Evolutionary conservation across 169 alveolate genomes (phyloP), one percentile per base, ranked within the genome.

Genomic region (Plasmodium chabaudi): DNA sequence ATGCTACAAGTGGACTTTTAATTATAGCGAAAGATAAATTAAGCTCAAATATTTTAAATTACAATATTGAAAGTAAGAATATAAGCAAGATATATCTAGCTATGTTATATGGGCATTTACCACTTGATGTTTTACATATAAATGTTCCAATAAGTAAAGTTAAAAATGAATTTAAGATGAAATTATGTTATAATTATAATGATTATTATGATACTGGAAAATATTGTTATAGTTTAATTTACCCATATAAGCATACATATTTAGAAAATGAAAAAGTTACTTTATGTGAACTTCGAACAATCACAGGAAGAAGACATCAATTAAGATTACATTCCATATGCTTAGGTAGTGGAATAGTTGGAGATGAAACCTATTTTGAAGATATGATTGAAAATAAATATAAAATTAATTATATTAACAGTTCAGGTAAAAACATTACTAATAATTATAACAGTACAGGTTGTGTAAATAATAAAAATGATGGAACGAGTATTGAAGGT

Each of bases 281-380:
- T 0, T 13, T 86, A 57, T 86, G 92, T 69, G 92, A 86, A 13
- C 77, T 86, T 23, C 17, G 92, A 47, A 86, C 92, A 17, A 17
- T 86, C 27, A 86, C 92, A 49, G 92, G 92, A 15, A 72, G 92
- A 55, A 72, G 92, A 19, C 92, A 86, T 59, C 92, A 86, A 49
- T 73, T 86, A 6, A 61, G 92, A 49, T 44, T 86, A 46, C 92
- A 86, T 64, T 57, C 88, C 15, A 53, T 73, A 12, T 69, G 56
- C 23, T 15, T 86, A 63, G 92, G 92, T 21, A 72, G 87, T 72
- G 75, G 68, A 0, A 86, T 86, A 27, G 87, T 86, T 44, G 92
- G 92, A n/a, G 92, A 86, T 27, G 92, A 60, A 63, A 86, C 92
- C 25, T 86, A 86, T 56, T 86, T 86, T 49, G 79, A 86, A 44